Evolutionary conservation across 805 yeast species (phyloP).

Genomic region (Barnettozyma californica): DNA sequence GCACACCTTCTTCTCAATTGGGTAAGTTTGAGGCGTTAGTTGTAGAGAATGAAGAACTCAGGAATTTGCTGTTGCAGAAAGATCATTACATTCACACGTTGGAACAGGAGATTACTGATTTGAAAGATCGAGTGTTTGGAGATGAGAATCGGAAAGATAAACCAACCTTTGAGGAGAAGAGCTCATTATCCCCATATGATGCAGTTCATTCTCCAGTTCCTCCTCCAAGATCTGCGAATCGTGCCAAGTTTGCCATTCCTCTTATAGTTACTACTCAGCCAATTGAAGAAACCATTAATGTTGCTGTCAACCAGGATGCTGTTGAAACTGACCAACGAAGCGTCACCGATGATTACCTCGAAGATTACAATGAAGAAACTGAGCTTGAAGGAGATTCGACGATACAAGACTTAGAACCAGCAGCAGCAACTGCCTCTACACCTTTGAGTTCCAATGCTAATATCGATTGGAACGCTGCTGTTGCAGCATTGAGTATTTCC

Average conservation of each 20-base stretch:
- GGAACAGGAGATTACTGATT: constrained; percentile 12
- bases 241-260: constrained; percentile 15
- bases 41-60: constrained; percentile 16
- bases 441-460: constrained; percentile 11
- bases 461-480: constrained; percentile 23
- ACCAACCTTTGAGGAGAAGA: background rate
- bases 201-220: constrained; percentile 9
- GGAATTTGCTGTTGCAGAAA: constrained; percentile 15
- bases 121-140: constrained; percentile 10
- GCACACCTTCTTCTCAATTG: constrained; percentile 11
- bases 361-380: background rate
- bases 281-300: background rate
- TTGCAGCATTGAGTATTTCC: constrained; percentile 13
- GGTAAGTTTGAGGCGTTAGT: constrained; percentile 10
- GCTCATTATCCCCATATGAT: background rate
- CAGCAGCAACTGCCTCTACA: constrained; percentile 2
- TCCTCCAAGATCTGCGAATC: constrained; percentile 38
- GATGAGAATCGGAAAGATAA: background rate
- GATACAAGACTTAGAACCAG: background rate
- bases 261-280: background rate
- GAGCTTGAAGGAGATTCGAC: background rate
- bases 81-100: constrained; percentile 10
- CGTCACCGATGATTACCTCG: background rate
- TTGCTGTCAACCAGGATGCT: background rate
- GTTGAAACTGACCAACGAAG: background rate